Evolutionary conservation across 1,139 yeast genomes (phyloP).

Genomic region (Citeromyces hawaiiensis): DNA sequence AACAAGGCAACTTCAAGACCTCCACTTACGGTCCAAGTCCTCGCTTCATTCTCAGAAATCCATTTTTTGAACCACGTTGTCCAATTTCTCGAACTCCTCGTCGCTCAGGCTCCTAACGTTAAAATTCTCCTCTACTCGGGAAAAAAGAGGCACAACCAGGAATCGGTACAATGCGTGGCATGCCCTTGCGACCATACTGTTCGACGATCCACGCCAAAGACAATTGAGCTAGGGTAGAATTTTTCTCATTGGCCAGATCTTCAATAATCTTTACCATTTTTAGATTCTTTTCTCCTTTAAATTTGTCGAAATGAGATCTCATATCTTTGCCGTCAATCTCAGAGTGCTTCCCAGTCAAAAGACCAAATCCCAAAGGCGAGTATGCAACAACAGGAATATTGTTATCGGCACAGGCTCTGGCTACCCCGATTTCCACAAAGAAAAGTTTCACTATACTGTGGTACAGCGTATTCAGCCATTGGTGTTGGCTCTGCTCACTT

Average conservation of each 20-base stretch:
- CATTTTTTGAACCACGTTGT: neutral
- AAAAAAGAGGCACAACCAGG: constrained; percentile 41
- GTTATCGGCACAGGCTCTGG: constrained; percentile 36
- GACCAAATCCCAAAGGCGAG: constrained; percentile 75
- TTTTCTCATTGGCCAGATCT: constrained; percentile 26
- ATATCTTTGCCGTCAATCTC: constrained; percentile 42
- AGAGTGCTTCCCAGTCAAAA: constrained; percentile 45
- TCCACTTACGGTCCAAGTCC: too few relatives aligned
- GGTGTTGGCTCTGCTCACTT: too few relatives aligned
- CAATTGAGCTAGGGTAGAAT: constrained; percentile 47
- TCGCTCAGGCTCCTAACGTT: constrained; percentile 31
- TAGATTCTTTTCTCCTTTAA: constrained; percentile 37
- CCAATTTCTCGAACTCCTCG: constrained; percentile 28
- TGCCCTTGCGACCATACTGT: constrained; percentile 14
- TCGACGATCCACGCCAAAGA: constrained; percentile 61
- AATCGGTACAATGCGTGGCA: constrained; percentile 57
- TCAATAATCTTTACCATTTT: constrained; percentile 30
- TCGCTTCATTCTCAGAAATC: too few relatives aligned
- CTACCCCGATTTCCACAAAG: constrained; percentile 47
- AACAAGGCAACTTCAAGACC: too few relatives aligned
- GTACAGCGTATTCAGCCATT: too few relatives aligned
- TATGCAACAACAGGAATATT: constrained; percentile 63
- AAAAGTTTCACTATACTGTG: too few relatives aligned
- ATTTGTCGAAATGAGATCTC: constrained; percentile 37
- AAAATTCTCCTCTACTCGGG: constrained; percentile 48